phyloP scores from a whole-genome alignment of 345 rosid genomes.

The Melaleuca quinquenervia region DNA sequence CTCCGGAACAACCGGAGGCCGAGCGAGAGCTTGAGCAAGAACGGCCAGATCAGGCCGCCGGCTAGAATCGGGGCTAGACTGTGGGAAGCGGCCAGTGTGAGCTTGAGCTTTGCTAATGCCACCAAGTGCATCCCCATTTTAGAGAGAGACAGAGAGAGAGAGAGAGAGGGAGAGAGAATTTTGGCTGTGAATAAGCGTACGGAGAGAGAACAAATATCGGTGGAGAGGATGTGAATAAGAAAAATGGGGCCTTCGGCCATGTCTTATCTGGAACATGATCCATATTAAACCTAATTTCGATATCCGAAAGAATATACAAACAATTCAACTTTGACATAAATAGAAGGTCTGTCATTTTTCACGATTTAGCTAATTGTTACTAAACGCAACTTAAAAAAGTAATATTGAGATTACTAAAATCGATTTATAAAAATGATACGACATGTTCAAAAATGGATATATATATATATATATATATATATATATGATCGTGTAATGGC shows the following conservation, averaged over 20 bases:
- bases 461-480: too few relatives aligned
- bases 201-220: background rate
- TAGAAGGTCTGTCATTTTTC: background rate
- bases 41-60: conserved; percentile 7
- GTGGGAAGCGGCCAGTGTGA: background rate
- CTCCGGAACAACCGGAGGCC: background rate
- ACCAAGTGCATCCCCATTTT: background rate
- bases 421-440: background rate
- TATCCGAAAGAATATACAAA: background rate
- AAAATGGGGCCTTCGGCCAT: background rate
- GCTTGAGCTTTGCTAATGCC: conserved; percentile 3
- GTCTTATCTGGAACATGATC: background rate
- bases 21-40: conserved; percentile 4
- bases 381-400: background rate
- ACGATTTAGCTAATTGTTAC: background rate
- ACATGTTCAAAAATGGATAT: too few relatives aligned
- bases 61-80: background rate
- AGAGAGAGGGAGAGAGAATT: background rate
- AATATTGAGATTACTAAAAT: background rate
- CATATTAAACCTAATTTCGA: background rate
- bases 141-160: background rate
- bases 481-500: background rate
- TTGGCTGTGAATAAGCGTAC: background rate
- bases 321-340: too few relatives aligned
- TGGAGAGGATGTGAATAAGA: background rate